phyloP scores from a whole-genome alignment of 2,329 filamentous ascomycete genomes.

The Cladophialophora psammophila region DNA sequence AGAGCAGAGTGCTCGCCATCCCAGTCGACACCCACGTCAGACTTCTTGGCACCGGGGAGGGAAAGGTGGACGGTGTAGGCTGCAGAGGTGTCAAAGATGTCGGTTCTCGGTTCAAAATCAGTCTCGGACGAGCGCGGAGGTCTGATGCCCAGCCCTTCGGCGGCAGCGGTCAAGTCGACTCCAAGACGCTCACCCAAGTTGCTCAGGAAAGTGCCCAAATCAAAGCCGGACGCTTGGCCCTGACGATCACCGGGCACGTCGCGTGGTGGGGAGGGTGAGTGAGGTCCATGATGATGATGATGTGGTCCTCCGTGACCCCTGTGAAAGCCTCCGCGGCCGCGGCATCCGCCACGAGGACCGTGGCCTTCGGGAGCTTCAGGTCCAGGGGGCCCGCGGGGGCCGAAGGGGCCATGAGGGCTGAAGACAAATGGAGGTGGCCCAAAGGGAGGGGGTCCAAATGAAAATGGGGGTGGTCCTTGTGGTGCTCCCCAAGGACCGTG shows the following conservation, averaged over 20 bases:
- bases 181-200: slow-evolving; percentile 45
- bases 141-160: slow-evolving; percentile 40
- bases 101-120: slow-evolving; percentile 54
- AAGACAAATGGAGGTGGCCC: slow-evolving; percentile 2
- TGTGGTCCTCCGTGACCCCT: slow-evolving; percentile 16
- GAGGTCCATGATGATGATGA: slow-evolving; percentile 32
- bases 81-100: slow-evolving; percentile 74
- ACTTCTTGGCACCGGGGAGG: slow-evolving; percentile 79
- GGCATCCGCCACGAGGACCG: slow-evolving; percentile 15
- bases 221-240: slow-evolving; percentile 31
- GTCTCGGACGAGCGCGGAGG: slow-evolving; percentile 34
- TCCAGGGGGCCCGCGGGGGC: slow-evolving; percentile 11
- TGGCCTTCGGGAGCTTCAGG: slow-evolving; percentile 25
- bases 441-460: slow-evolving; percentile 31
- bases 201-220: slow-evolving; percentile 42
- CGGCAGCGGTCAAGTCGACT: slow-evolving; percentile 40
- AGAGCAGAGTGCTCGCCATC: slow-evolving; percentile 72
- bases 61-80: slow-evolving; percentile 75
- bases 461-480: slow-evolving; percentile 19
- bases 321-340: slow-evolving; percentile 25
- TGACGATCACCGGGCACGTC: slow-evolving; percentile 24
- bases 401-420: background rate
- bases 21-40: slow-evolving; percentile 79
- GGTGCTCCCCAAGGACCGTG: slow-evolving; percentile 21
- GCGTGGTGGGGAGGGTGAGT: slow-evolving; percentile 38